Evolutionary conservation across 352 stramenopile species (phyloP), one percentile per base, ranked within the genome.

Genomic region (Pythium oligandrum): DNA sequence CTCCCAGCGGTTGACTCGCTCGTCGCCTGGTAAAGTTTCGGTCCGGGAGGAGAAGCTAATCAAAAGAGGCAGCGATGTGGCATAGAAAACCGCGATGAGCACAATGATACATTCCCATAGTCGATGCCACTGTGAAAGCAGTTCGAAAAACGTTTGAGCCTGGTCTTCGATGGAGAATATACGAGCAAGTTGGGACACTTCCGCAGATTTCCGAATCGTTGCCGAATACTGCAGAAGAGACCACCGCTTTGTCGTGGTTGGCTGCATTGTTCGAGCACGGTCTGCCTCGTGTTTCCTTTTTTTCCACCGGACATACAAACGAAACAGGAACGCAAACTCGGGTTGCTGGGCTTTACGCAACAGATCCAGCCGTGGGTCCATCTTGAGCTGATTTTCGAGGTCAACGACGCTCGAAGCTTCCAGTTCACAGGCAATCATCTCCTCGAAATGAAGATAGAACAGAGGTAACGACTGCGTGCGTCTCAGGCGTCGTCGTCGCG

Each of bases 391-490:
- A 26, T 26, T 26, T 26, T 26, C 17, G 17, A 26, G 17, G 17
- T 26, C 17, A 26, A 26, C 17, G 17, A 26, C 17, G 17, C 78
- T 87, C 4, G 77, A 88, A n/a, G 78, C 70, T 10, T 68, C 62
- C 1, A 88, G 68, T 44, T 86, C 77, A 6, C 70, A 66, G 0
- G 66, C 59, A 12, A 88, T 76, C 65, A 85, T 86, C 40, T 57
- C 43, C 5, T 66, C 59, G 30, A 85, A 88, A n/a, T 88, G 71
- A 0, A 57, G 60, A 34, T 88, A 73, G 40, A 88, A 88, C 12
- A 83, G 62, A 1, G 77, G 77, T 35, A 88, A 53, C 1, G 77
- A 88, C 45, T 84, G 75, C 10, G 70, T 85, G 6, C 77, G 75
- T 43, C 84, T 85, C 1, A 88, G 50, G 9, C 81, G 66, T 2